Evolutionary conservation across 1,284 basidiomycete genomes (phyloP).

Genomic region (Exsudoporus floridanus): DNA sequence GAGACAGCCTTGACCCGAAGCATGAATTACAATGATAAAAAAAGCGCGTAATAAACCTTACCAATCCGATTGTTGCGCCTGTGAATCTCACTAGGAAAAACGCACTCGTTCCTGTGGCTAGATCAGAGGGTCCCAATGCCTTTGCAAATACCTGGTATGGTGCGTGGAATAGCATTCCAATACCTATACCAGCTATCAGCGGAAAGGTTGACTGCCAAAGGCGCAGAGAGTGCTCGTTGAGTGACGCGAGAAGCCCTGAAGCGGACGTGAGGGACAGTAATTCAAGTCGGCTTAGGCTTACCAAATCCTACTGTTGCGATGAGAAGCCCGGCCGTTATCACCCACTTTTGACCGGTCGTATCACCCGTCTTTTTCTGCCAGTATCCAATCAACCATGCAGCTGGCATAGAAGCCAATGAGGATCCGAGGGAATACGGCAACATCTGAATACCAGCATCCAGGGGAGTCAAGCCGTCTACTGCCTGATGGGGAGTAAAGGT

Average conservation of each 20-base stretch:
- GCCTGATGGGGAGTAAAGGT: slow-evolving; percentile 43
- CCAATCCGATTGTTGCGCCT: slow-evolving; percentile 75
- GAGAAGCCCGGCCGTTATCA: slow-evolving; percentile 61
- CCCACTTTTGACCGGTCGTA: slow-evolving; percentile 61
- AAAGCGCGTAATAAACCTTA: slow-evolving; percentile 37
- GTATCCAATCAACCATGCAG: slow-evolving; percentile 71
- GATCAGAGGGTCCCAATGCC: slow-evolving; percentile 58
- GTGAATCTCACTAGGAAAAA: slow-evolving; percentile 84
- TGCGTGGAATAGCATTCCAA: slow-evolving; percentile 80
- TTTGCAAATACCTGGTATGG: slow-evolving; percentile 75
- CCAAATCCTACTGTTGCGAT: slow-evolving; percentile 71
- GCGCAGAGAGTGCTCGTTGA: slow-evolving; percentile 51
- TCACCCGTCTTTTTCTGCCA: slow-evolving; percentile 56
- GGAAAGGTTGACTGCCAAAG: slow-evolving; percentile 54
- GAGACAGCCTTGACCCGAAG: slow-evolving; percentile 56
- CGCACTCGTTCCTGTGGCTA: slow-evolving; percentile 77
- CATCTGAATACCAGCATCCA: slow-evolving; percentile 68
- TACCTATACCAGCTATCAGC: slow-evolving; percentile 69
- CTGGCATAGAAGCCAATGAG: slow-evolving; percentile 76
- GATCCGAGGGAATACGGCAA: slow-evolving; percentile 80
- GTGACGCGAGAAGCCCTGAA: slow-evolving; percentile 62
- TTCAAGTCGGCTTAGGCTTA: slow-evolving; percentile 42
- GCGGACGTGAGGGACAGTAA: slow-evolving; percentile 11
- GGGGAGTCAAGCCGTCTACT: slow-evolving; percentile 61
- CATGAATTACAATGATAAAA: slow-evolving; percentile 15